These are phyloP conservation scores for Aurifilum marmelostoma DNA, from an alignment of 2,329 filamentous ascomycete genomes.

Conservation along the genomic window DNA sequence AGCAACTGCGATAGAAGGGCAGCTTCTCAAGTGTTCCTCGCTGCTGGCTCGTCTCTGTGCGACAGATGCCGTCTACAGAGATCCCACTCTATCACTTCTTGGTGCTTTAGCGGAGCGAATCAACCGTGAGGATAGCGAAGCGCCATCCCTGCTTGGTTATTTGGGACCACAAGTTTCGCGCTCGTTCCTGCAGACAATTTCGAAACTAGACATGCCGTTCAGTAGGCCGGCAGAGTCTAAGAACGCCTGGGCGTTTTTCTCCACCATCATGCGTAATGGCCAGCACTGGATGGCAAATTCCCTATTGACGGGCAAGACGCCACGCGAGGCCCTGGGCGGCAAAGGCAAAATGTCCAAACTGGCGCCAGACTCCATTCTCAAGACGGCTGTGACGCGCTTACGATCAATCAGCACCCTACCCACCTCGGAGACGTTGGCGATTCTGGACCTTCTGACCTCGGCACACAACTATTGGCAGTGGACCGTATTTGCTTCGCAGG, in stretches of 20 bases:
- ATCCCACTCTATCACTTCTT: conserved; percentile 69
- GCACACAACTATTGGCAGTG: conserved; percentile 96
- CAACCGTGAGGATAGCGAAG: conserved; percentile 69
- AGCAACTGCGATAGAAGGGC: conserved; percentile 70
- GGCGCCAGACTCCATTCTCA: conserved; percentile 67
- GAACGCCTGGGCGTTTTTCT: conserved; percentile 82
- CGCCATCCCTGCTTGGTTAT: conserved; percentile 91
- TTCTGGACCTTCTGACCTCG: conserved; percentile 84
- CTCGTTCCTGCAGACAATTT: conserved; percentile 79
- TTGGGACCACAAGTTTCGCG: conserved; percentile 81
- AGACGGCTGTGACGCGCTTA: conserved; percentile 72
- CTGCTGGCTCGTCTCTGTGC: conserved; percentile 78
- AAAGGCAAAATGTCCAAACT: conserved; percentile 55
- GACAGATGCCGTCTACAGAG: conserved; percentile 66
- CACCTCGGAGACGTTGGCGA: conserved; percentile 68
- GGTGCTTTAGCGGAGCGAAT: conserved; percentile 74
- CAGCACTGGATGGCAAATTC: conserved; percentile 98
- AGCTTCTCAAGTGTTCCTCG: conserved; percentile 80
- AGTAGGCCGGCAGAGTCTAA: conserved; percentile 66
- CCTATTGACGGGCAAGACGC: conserved; percentile 84
- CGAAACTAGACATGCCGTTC: conserved; percentile 76
- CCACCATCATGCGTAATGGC: conserved; percentile 81
- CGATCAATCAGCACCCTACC: conserved; percentile 66
- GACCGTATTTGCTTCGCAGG: conserved; percentile 80
- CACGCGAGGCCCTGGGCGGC: conserved; percentile 70